Base-by-base conservation (phyloP, 805 yeast genomes). In the Nakazawaea ambrosiae region DNA sequence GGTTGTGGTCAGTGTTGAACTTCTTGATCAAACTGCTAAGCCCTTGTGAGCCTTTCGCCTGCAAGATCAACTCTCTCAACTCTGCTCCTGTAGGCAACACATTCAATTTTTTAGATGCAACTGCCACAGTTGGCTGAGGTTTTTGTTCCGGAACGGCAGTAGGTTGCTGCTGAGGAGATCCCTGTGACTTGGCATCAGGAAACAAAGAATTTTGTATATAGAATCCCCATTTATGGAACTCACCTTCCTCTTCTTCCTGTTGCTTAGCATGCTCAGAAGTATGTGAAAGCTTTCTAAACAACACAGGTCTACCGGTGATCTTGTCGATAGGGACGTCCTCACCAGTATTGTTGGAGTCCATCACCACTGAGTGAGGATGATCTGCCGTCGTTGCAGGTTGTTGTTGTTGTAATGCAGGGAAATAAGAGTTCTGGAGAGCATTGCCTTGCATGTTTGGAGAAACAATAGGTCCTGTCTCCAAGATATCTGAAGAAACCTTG, bases 241-340 rank as follows among this genome's bases (percentile, higher is more conserved):
- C 95, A 49, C 96, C 97, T 63, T 88, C 97, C 54, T 88, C 97
- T 43, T 78, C 79, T 53, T 87, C 96, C 56, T 83, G 86, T 45
- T 73, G 74, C 55, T 75, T 80, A 12, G 88, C 86, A 50, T 82
- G 77, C 9, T 72, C 49, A 8, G 84, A 70, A 1, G 83, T 78
- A 45, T 75, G 81, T 0, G 86, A 78, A 4, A 73, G 61, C 4
- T 79, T 74, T 46, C 81, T 67, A 58, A 78, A 70, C 44, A 81
- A 60, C 16, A 82, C 78, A 2, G 89, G 86, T 45, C 78, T 65
- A 32, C 92, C 92, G 0, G 90, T 82, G 20, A 69, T 61, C 41
- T 75, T 68, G 60, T 83, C 90, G 34, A 81, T 67, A 1, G 84
- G 75, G 6, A 68, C 64, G 36, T 59, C 61, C 30, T 55, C 56